Percentiles rank a stretch among this genome's conserved stretches.
phyloP scores from a whole-genome alignment of 83 land plant species.

The Picea abies region DNA sequence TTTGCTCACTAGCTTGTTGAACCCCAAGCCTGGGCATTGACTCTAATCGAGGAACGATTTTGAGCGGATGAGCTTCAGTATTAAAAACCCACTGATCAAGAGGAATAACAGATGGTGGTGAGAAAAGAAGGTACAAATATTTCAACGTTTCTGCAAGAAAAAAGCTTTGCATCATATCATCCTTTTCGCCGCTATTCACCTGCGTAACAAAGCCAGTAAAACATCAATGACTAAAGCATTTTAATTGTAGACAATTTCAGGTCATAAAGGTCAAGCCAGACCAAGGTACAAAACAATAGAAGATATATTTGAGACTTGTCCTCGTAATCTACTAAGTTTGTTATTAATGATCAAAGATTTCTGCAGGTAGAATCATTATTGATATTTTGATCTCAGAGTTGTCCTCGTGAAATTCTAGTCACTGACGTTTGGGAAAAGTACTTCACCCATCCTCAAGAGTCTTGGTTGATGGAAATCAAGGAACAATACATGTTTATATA shows the following conservation, averaged over 20 bases:
- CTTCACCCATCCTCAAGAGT: no score
- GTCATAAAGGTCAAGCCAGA: no score
- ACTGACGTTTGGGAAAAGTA: no score
- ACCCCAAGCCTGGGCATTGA: background rate
- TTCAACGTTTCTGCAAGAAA: constrained; percentile 97
- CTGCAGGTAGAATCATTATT: no score
- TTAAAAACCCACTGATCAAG: constrained; percentile 98
- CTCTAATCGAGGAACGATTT: constrained; percentile 50
- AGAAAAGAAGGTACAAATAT: constrained; percentile 90
- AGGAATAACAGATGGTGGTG: constrained; percentile 81
- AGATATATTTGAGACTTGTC: no score
- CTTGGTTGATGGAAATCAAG: no score
- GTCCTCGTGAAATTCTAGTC: no score
- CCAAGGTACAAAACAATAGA: no score
- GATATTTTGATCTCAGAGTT: background rate
- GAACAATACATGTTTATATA: no score
- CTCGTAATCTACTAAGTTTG: no score
- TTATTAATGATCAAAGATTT: no score
- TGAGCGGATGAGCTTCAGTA: constrained; percentile 96
- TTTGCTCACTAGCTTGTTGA: constrained; percentile 5
- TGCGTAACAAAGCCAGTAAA: constrained; percentile 27
- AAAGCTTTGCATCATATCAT: constrained; percentile 97
- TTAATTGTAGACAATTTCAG: no score
- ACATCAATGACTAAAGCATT: background rate
- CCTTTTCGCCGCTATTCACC: constrained; percentile 93